Percentiles rank a stretch among this genome's conserved stretches.
phyloP scores from a whole-genome alignment of 2,329 filamentous ascomycete genomes.

The Cryphonectria radicalis region DNA sequence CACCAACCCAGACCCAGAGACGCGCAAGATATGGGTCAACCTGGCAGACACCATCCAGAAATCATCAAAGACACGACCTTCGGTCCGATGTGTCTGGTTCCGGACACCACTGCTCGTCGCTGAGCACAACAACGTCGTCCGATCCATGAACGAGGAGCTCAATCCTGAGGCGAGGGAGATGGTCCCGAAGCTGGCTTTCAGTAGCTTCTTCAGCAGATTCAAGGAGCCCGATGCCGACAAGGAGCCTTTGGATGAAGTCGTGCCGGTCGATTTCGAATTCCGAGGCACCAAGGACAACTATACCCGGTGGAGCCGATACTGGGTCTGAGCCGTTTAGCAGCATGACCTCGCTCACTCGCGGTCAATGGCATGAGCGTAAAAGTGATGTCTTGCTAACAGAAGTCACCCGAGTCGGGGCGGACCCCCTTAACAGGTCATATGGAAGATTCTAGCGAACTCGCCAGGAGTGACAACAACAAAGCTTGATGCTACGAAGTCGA shows the following conservation, averaged over 20 bases:
- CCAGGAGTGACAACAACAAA: not conserved
- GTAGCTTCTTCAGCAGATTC: conserved; percentile 73
- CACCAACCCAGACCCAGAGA: conserved; percentile 86
- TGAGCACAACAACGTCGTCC: conserved; percentile 86
- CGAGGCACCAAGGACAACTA: conserved; percentile 71
- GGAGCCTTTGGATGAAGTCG: conserved; percentile 86
- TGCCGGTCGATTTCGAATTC: conserved; percentile 76
- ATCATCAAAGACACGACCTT: conserved; percentile 62
- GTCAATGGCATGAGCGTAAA: not conserved
- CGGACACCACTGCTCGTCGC: conserved; percentile 70
- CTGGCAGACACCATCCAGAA: conserved; percentile 57
- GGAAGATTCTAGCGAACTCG: not conserved
- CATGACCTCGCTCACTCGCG: not conserved
- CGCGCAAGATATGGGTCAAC: conserved; percentile 76
- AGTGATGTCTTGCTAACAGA: not conserved
- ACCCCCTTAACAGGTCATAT: not conserved
- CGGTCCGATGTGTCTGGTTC: conserved; percentile 87
- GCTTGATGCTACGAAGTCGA: not conserved
- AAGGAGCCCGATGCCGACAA: conserved; percentile 65
- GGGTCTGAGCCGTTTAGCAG: conserved; percentile 55
- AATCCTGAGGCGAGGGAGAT: conserved; percentile 81
- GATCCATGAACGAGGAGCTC: conserved; percentile 70
- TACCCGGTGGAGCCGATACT: conserved; percentile 76
- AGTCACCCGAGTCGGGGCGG: not conserved
- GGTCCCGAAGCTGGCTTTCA: conserved; percentile 82